Percentiles rank a stretch among this genome's conserved stretches.
These are phyloP conservation scores for Alopecurus myosuroides DNA, from an alignment of 176 grass and related monocot genomes.

Conservation along the genomic window DNA sequence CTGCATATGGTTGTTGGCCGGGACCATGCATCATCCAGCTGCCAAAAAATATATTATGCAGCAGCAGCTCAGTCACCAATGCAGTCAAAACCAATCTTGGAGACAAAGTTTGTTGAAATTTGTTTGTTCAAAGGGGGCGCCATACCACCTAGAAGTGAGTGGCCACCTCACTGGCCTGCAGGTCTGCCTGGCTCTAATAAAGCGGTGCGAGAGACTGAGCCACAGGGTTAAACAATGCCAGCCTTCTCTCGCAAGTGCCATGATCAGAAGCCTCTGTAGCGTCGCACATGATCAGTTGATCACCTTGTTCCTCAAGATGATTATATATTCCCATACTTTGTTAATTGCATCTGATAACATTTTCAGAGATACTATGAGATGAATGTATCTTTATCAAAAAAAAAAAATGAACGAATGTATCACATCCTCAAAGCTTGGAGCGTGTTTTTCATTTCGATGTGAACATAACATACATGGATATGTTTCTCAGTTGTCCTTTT, in stretches of 20 bases:
- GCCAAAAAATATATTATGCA: background rate
- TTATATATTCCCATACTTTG: background rate
- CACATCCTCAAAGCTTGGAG: background rate
- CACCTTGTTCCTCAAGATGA: background rate
- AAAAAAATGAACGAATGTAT: background rate
- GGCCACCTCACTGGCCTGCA: conserved; percentile 11
- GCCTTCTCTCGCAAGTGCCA: background rate
- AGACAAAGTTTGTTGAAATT: conserved; percentile 36
- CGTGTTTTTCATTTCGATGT: background rate
- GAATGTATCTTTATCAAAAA: too few relatives aligned
- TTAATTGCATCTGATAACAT: background rate
- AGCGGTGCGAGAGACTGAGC: background rate
- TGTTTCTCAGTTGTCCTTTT: background rate
- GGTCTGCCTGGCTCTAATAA: conserved; percentile 11
- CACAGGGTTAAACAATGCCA: conserved; percentile 14
- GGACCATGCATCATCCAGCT: background rate
- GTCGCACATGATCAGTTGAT: background rate
- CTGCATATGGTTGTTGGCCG: background rate
- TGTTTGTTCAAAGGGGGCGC: conserved; percentile 22
- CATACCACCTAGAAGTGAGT: conserved; percentile 21
- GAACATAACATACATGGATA: background rate
- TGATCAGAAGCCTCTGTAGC: background rate
- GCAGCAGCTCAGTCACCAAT: background rate
- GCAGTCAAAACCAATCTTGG: conserved; percentile 21
- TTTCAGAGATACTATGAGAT: background rate